phyloP scores from a whole-genome alignment of 176 grass and related monocot species.

The Juncus effusus region DNA sequence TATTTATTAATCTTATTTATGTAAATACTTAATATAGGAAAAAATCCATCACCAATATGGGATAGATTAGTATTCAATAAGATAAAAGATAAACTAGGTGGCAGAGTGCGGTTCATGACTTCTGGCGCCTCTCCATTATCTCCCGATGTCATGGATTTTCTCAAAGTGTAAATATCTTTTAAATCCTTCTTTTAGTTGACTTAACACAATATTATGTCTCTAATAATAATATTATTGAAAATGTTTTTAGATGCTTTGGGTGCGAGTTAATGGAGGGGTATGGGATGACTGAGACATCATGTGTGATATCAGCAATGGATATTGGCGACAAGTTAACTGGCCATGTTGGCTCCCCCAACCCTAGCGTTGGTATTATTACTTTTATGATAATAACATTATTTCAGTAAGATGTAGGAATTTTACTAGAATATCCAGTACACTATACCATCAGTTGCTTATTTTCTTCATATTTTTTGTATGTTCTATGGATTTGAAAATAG shows the following conservation, averaged over 20 bases:
- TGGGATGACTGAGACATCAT: slow-evolving; percentile 99
- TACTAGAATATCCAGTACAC: too few species aligned
- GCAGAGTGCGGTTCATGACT: slow-evolving; percentile 68
- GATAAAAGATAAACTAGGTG: slow-evolving; percentile 89
- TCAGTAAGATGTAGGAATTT: too few species aligned
- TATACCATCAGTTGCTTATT: too few species aligned
- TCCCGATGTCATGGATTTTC: slow-evolving; percentile 85
- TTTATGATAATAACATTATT: too few species aligned
- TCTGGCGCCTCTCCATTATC: slow-evolving; percentile 95
- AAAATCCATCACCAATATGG: slow-evolving; percentile 81
- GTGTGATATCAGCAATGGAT: slow-evolving; percentile 70
- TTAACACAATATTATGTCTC: neutral
- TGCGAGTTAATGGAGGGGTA: slow-evolving; percentile 83
- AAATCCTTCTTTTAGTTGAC: neutral
- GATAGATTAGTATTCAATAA: slow-evolving; percentile 98
- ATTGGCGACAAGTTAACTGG: slow-evolving; percentile 57
- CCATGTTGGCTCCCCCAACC: slow-evolving; percentile 93
- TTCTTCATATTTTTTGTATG: too few species aligned
- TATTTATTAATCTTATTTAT: too few species aligned
- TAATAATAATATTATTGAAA: neutral
- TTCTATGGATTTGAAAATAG: too few species aligned
- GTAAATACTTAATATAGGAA: slow-evolving; percentile 32
- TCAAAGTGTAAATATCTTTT: slow-evolving; percentile 66
- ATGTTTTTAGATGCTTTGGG: slow-evolving; percentile 67
- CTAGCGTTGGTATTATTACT: slow-evolving; percentile 58